Percentiles rank a stretch among this genome's conserved stretches.
These are phyloP conservation scores for Suhomyces sp. DNA, from an alignment of 805 yeast species.

Conservation along the genomic window DNA sequence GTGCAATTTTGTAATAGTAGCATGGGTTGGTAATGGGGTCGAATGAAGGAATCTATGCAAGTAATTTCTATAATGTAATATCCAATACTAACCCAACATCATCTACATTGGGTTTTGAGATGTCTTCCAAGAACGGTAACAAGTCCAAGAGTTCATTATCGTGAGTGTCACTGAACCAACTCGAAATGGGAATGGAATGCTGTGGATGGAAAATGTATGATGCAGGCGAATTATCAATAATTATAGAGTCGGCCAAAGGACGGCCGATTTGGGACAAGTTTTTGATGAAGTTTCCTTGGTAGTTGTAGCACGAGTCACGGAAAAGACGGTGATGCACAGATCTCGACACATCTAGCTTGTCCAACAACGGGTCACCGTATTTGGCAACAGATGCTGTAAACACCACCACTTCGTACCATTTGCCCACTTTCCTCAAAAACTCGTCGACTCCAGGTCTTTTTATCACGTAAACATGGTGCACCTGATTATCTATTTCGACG, in stretches of 20 bases:
- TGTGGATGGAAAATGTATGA: conserved; percentile 98
- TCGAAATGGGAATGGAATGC: conserved; percentile 93
- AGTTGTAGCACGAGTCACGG: conserved; percentile 90
- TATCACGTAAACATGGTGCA: conserved; percentile 92
- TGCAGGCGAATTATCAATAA: conserved; percentile 96
- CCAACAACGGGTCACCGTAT: conserved; percentile 93
- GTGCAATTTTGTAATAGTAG: not conserved
- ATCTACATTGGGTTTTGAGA: conserved; percentile 67
- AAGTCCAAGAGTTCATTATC: conserved; percentile 93
- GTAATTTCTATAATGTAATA: conserved; percentile 46
- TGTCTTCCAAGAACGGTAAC: conserved; percentile 84
- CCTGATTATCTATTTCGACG: conserved; percentile 89
- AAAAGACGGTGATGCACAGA: conserved; percentile 87
- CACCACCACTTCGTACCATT: conserved; percentile 89
- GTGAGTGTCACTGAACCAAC: conserved; percentile 98
- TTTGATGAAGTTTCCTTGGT: conserved; percentile 93
- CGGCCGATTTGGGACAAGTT: conserved; percentile 93
- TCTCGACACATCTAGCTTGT: conserved; percentile 74
- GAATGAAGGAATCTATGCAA: not conserved
- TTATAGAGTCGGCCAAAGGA: conserved; percentile 79
- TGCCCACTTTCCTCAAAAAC: conserved; percentile 77
- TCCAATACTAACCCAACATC: conserved; percentile 87
- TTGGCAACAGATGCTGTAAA: conserved; percentile 95
- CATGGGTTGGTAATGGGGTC: not conserved
- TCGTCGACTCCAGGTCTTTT: conserved; percentile 98